Percentiles rank a stretch among this genome's conserved stretches.
These are phyloP conservation scores for Craspedostauros australis DNA, from an alignment of 108 stramenopile species.

Conservation along the genomic window DNA sequence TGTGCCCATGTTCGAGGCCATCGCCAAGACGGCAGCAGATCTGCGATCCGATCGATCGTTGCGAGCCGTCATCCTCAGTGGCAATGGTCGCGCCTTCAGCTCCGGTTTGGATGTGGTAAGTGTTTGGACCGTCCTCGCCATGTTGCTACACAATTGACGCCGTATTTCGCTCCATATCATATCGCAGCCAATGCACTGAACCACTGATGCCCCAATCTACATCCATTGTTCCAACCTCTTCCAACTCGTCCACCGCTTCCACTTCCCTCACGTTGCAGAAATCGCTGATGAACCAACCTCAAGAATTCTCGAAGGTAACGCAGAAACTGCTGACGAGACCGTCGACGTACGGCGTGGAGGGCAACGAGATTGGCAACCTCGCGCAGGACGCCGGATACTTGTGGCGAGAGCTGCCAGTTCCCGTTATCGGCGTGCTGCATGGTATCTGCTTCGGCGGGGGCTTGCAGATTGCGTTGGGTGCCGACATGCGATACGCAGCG, in stretches of 20 bases:
- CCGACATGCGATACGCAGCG: conserved; percentile 77
- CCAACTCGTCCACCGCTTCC: too few species aligned
- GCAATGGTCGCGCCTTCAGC: conserved; percentile 77
- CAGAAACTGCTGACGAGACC: conserved; percentile 52
- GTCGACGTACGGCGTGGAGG: conserved; percentile 36
- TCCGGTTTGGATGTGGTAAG: conserved; percentile 77
- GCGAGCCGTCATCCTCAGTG: conserved; percentile 66
- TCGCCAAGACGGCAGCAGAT: conserved; percentile 46
- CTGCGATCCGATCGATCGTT: conserved; percentile 41
- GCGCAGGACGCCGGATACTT: conserved; percentile 82
- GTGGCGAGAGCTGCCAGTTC: conserved; percentile 80
- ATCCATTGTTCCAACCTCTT: too few species aligned
- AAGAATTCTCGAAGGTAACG: conserved; percentile 27
- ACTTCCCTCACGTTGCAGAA: too few species aligned
- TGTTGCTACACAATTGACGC: neutral
- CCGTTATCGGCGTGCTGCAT: conserved; percentile 81
- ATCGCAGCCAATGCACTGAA: neutral
- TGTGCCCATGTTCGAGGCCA: conserved; percentile 76
- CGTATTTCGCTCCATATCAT: neutral
- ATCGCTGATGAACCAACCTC: too few species aligned
- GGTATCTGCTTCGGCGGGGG: conserved; percentile 91
- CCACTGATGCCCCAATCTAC: neutral
- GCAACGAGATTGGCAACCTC: conserved; percentile 57
- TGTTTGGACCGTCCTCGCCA: conserved; percentile 17
- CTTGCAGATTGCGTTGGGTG: conserved; percentile 86